These are phyloP conservation scores for Lycium barbarum DNA, from an alignment of 257 asterid species.

Conservation along the genomic window DNA sequence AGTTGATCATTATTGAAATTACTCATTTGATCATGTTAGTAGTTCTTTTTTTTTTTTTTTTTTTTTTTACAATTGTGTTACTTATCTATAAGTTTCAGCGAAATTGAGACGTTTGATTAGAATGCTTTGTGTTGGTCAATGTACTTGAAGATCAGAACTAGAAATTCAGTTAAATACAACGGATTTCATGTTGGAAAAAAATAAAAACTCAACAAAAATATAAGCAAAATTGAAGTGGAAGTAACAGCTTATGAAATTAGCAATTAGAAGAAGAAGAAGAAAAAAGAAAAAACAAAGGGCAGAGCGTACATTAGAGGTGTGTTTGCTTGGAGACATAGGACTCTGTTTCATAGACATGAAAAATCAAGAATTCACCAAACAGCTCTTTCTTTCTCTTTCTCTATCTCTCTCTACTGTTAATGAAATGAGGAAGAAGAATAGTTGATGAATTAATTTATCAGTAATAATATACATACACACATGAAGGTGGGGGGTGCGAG, in stretches of 20 bases:
- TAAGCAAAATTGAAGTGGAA: constrained; percentile 5
- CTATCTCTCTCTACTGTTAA: constrained; percentile 9
- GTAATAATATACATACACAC: neutral
- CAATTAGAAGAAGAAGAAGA: too few relatives aligned
- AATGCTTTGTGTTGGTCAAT: too few relatives aligned
- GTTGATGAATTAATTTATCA: neutral
- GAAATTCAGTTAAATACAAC: constrained; percentile 27
- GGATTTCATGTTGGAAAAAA: neutral
- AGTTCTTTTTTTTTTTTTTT: too few relatives aligned
- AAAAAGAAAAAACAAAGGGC: neutral
- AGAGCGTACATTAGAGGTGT: constrained; percentile 43
- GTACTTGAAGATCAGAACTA: too few relatives aligned
- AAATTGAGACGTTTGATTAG: too few relatives aligned
- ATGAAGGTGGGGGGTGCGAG: neutral
- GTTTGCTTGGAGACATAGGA: constrained; percentile 53
- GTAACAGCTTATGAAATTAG: neutral
- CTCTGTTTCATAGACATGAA: constrained; percentile 33
- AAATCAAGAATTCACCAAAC: constrained; percentile 23
- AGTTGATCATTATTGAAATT: neutral
- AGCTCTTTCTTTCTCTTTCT: neutral
- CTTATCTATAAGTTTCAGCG: too few relatives aligned
- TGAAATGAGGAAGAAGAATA: neutral
- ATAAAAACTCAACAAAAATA: neutral
- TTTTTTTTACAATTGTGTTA: too few relatives aligned
- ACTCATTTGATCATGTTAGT: too few relatives aligned